These are phyloP conservation scores for Carex sylvatica DNA, from an alignment of 202 grass and related monocot species.

Conservation along the genomic window DNA sequence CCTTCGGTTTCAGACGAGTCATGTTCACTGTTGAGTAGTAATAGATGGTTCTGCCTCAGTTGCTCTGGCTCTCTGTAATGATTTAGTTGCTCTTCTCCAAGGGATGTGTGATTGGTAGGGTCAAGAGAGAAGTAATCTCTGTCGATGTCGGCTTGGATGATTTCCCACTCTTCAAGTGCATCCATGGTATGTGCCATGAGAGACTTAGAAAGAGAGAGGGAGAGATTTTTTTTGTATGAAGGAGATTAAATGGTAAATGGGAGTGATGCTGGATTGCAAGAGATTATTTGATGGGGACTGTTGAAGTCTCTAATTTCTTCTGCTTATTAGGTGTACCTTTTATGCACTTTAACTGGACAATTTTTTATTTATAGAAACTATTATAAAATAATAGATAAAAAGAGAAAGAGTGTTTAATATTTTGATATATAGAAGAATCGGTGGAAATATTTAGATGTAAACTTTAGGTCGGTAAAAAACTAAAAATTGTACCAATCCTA, in stretches of 20 bases:
- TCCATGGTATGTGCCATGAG: conserved; percentile 23
- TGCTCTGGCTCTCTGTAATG: conserved; percentile 21
- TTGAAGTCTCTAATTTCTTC: background rate
- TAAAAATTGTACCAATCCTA: too few species aligned
- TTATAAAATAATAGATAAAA: too few species aligned
- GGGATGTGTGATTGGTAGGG: background rate
- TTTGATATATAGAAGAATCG: too few species aligned
- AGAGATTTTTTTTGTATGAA: background rate
- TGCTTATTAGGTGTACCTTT: background rate
- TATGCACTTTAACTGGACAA: too few species aligned
- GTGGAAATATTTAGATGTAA: too few species aligned
- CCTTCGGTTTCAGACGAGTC: conserved; percentile 16
- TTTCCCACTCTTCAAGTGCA: conserved; percentile 25
- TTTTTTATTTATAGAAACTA: too few species aligned
- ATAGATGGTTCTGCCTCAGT: background rate
- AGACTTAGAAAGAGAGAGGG: background rate
- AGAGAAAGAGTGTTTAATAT: too few species aligned
- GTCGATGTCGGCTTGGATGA: conserved; percentile 12
- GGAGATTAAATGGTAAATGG: background rate
- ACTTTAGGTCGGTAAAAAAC: too few species aligned
- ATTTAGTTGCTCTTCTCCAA: background rate
- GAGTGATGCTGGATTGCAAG: background rate
- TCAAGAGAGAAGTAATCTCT: conserved; percentile 18
- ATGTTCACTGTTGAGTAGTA: background rate
- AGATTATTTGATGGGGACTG: background rate